Conservation (phyloP, 108 stramenopile genomes). For the Bacterosira constricta region DNA sequence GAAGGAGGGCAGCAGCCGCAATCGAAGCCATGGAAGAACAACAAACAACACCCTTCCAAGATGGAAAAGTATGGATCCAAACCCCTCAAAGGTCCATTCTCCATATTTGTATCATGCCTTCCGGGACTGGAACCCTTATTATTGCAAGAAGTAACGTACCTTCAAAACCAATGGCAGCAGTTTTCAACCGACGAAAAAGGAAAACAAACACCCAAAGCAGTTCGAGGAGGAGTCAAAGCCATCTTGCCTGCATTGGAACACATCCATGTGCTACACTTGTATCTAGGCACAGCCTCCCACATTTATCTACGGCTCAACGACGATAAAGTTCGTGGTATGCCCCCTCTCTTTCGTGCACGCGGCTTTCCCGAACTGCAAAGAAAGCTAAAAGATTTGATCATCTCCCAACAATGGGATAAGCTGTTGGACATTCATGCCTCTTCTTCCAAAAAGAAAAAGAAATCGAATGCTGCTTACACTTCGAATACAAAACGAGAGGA, state of each 20-base stretch:
- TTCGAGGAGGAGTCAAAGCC: conserved; percentile 48
- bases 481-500: too few relatives aligned
- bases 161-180: conserved; percentile 29
- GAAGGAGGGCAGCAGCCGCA: too few relatives aligned
- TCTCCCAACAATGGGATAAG: conserved; percentile 50
- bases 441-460: background rate
- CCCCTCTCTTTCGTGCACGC: conserved; percentile 56
- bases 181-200: background rate
- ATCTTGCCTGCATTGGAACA: conserved; percentile 29
- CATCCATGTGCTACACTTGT: conserved; percentile 59
- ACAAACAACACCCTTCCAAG: background rate
- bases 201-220: background rate
- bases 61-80: background rate
- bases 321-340: conserved; percentile 12
- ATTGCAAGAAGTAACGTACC: conserved; percentile 50
- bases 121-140: conserved; percentile 72
- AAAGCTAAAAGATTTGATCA: conserved; percentile 59
- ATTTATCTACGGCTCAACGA: conserved; percentile 49
- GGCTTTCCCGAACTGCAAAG: conserved; percentile 68
- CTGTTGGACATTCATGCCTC: conserved; percentile 22
- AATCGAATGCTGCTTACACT: background rate
- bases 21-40: background rate
- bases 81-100: conserved; percentile 25
- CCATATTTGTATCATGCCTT: conserved; percentile 61
- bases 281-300: conserved; percentile 67